Percentiles rank a stretch among this genome's conserved stretches.
phyloP scores from a whole-genome alignment of 164 flowering plant genomes.

The Houttuynia cordata region DNA sequence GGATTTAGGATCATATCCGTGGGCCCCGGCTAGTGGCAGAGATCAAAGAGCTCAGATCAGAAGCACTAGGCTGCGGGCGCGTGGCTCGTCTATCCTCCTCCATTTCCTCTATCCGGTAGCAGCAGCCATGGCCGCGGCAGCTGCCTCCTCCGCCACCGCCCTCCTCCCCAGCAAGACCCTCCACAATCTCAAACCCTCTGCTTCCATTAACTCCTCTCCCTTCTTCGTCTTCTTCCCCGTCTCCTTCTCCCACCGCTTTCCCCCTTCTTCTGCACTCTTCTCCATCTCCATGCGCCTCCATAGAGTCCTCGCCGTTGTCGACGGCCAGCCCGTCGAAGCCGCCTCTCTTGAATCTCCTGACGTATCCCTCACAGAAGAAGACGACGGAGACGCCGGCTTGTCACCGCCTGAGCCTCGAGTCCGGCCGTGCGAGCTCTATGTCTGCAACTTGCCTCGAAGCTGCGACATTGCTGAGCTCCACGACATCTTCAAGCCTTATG shows the following conservation, averaged over 20 bases:
- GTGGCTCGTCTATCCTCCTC: too few species aligned
- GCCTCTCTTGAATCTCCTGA: conserved; percentile 1
- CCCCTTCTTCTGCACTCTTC: background rate
- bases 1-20: too few species aligned
- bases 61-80: too few species aligned
- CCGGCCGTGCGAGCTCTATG: conserved; percentile 26
- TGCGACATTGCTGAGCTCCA: conserved; percentile 22
- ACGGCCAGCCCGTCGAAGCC: conserved; percentile 2
- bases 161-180: background rate
- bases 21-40: too few species aligned
- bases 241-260: background rate
- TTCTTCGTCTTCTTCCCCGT: background rate
- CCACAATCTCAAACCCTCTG: background rate
- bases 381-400: background rate
- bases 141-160: too few species aligned
- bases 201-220: background rate
- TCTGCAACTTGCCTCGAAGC: conserved; percentile 35
- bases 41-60: too few species aligned
- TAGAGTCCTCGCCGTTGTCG: conserved; percentile 7
- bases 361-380: background rate
- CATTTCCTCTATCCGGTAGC: too few species aligned
- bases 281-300: background rate
- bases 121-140: too few species aligned
- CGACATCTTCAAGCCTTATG: conserved; percentile 27
- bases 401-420: background rate